phyloP scores from a whole-genome alignment of 139 green algal genomes.

The Coccomyxa sp. region DNA sequence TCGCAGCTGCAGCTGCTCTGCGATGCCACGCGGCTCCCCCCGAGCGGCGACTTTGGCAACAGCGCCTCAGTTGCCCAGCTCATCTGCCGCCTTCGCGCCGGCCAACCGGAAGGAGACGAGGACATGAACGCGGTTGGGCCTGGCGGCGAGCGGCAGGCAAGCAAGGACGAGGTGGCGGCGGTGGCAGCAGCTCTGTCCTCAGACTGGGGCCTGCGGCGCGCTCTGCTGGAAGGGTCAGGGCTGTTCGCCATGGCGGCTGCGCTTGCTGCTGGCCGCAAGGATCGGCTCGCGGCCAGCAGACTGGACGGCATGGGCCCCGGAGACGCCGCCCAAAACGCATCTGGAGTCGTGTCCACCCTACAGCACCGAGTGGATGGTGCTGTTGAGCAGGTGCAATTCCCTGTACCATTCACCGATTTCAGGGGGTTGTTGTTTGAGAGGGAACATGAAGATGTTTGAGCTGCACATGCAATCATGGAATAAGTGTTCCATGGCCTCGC shows the following conservation, averaged over 20 bases:
- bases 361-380: neutral
- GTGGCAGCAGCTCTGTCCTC: slow-evolving; percentile 35
- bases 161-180: slow-evolving; percentile 8
- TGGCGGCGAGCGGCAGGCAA: neutral
- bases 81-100: too few species aligned
- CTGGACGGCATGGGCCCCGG: neutral
- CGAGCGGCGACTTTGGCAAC: too few species aligned
- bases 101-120: neutral
- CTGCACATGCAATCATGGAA: too few species aligned
- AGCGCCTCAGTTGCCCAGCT: too few species aligned
- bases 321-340: neutral
- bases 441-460: too few species aligned
- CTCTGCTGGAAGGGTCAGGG: slow-evolving; percentile 41
- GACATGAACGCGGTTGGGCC: neutral
- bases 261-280: neutral
- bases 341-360: neutral
- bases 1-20: slow-evolving; percentile 24
- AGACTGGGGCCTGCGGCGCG: slow-evolving; percentile 32
- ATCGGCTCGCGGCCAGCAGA: neutral
- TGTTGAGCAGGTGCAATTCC: too few species aligned
- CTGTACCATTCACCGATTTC: too few species aligned
- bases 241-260: slow-evolving; percentile 23
- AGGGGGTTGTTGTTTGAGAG: too few species aligned
- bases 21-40: neutral
- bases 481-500: too few species aligned